phyloP scores from a whole-genome alignment of 1,284 basidiomycete genomes.

The Sporisorium reilianum region DNA sequence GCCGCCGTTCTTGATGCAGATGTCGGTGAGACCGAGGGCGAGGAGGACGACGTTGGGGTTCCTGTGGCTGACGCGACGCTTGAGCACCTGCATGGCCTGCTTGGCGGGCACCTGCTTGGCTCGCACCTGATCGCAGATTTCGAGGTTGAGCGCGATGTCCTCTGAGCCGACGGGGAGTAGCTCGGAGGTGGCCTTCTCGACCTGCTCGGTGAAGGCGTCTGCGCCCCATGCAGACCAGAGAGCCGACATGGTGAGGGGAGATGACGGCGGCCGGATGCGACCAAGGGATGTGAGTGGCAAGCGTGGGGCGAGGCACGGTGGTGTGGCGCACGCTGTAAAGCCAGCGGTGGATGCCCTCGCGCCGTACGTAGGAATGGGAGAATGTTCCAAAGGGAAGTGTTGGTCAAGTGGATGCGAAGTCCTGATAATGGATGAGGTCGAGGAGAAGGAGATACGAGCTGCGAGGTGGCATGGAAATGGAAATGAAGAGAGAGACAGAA shows the following conservation, averaged over 20 bases:
- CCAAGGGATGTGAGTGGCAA: no score
- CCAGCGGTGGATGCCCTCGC: neutral
- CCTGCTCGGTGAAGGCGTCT: slow-evolving; percentile 61
- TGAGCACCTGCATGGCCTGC: slow-evolving; percentile 88
- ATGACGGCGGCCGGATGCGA: no score
- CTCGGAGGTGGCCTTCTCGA: slow-evolving; percentile 90
- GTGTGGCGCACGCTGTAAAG: neutral
- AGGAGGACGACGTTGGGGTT: slow-evolving; percentile 96
- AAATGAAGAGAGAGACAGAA: neutral
- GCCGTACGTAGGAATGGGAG: neutral
- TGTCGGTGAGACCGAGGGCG: slow-evolving; percentile 84
- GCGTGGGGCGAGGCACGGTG: neutral
- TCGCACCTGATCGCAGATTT: slow-evolving; percentile 93
- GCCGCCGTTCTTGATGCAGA: slow-evolving; percentile 97
- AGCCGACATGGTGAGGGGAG: slow-evolving; percentile 43
- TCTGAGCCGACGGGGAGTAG: slow-evolving; percentile 79
- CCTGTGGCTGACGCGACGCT: slow-evolving; percentile 87
- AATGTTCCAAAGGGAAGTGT: neutral
- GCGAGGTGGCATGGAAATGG: neutral
- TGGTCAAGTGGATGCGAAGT: neutral
- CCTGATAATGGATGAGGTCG: neutral
- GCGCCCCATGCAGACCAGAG: slow-evolving; percentile 60
- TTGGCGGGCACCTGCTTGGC: slow-evolving; percentile 88
- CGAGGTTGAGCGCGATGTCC: slow-evolving; percentile 92
- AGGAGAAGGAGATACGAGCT: neutral